phyloP scores from a whole-genome alignment of 2,329 filamentous ascomycete species.

The Botrytis byssoidea region DNA sequence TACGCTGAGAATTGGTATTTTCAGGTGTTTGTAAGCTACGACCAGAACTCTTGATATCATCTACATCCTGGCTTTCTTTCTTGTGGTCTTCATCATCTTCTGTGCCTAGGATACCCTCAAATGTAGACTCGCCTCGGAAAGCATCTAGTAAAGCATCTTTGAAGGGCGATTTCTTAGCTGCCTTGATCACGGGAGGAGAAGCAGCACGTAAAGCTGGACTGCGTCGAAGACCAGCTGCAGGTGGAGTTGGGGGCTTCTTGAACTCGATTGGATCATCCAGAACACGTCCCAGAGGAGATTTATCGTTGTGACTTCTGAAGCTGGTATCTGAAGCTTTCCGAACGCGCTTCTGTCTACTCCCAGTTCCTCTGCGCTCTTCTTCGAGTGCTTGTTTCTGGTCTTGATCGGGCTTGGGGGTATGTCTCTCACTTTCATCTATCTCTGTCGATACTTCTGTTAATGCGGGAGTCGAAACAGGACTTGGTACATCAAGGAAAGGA shows the following conservation, averaged over 20 bases:
- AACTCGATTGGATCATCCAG: conserved; percentile 16
- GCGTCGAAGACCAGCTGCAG: conserved; percentile 49
- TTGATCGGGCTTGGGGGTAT: conserved; percentile 24
- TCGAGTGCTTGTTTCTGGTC: conserved; percentile 24
- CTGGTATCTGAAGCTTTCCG: conserved; percentile 30
- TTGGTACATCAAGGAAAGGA: conserved; percentile 53
- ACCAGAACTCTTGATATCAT: conserved; percentile 21
- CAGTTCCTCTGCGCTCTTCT: conserved; percentile 5
- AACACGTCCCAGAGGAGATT: conserved; percentile 12
- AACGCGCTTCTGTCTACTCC: conserved; percentile 23
- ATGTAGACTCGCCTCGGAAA: conserved; percentile 59
- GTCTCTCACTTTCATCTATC: conserved; percentile 33
- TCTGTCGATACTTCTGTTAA: conserved; percentile 33
- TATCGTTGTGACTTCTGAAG: conserved; percentile 6
- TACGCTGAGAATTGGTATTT: conserved; percentile 17
- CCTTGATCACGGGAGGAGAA: conserved; percentile 48
- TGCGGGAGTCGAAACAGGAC: conserved; percentile 31
- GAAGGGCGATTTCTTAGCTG: conserved; percentile 50
- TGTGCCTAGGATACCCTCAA: conserved; percentile 27
- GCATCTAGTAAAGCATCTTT: conserved; percentile 60
- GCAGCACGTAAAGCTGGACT: conserved; percentile 54
- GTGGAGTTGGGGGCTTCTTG: conserved; percentile 27
- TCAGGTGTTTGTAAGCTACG: conserved; percentile 23
- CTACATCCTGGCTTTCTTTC: conserved; percentile 26
- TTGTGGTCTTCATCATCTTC: conserved; percentile 25